Evolutionary conservation across 2,329 filamentous ascomycete genomes (phyloP).

Genomic region (Venturia carpophila): DNA sequence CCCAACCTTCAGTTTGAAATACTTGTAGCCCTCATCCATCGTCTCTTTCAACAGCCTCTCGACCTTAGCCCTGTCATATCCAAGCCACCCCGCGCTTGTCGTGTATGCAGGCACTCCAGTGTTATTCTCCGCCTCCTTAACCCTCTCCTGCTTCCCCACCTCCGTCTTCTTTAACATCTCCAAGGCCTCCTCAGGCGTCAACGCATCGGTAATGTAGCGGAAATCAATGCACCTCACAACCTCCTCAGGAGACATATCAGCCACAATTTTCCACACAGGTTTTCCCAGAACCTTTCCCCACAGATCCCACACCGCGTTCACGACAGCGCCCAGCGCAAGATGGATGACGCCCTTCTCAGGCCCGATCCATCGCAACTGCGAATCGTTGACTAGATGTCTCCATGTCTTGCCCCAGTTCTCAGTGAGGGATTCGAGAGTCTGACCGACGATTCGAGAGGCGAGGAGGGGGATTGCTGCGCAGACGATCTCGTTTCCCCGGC

Average conservation of each 20-base stretch:
- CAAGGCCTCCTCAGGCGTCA: constrained; percentile 77
- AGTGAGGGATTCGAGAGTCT: constrained; percentile 68
- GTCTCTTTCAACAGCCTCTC: constrained; percentile 65
- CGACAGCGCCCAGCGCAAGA: constrained; percentile 78
- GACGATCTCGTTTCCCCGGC: constrained; percentile 86
- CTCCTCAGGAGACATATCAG: constrained; percentile 83
- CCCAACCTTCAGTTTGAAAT: constrained; percentile 92
- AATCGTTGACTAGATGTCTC: constrained; percentile 86
- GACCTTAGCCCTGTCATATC: constrained; percentile 84
- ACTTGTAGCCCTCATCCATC: constrained; percentile 64
- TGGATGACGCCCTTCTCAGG: constrained; percentile 93
- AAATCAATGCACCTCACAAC: constrained; percentile 87
- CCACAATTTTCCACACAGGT: constrained; percentile 83
- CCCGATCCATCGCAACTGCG: constrained; percentile 86
- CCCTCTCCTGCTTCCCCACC: constrained; percentile 58
- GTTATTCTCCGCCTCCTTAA: constrained; percentile 65
- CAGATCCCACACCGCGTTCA: constrained; percentile 92
- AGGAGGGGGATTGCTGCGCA: constrained; percentile 76
- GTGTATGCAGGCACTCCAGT: constrained; percentile 84
- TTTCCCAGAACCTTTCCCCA: constrained; percentile 83
- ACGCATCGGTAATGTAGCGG: constrained; percentile 87
- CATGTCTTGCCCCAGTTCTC: constrained; percentile 80
- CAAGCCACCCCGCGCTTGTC: constrained; percentile 85
- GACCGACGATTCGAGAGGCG: constrained; percentile 65
- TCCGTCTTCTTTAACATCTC: constrained; percentile 59